Evolutionary conservation across 805 yeast genomes (phyloP), one percentile per base, ranked within the genome.

Genomic region (Nakazawaea peltata): DNA sequence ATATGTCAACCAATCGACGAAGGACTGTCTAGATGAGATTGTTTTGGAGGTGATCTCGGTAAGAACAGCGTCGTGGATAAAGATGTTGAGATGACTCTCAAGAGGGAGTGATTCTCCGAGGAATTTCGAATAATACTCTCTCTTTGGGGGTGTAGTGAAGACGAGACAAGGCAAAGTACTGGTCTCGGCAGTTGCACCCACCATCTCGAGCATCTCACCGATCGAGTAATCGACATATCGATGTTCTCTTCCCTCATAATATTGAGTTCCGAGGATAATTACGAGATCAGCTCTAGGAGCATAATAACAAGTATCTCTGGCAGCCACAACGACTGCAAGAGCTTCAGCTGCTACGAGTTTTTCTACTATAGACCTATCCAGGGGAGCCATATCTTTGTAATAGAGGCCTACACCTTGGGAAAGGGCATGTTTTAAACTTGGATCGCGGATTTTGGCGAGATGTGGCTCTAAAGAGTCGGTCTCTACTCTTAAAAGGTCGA

Each of bases 1-100:
- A 51, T 72, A 84, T 0, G 96, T 82, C 23, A 92, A 50, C 94
- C 95, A 86, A 48, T 90, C 96, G 40, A 92, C 73, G 47, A 94
- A 84, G 45, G 82, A 92, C 47, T 88, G 96, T 49, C 82, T 75
- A 6, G 72, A 65, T 30, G 63, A 67, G 39, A 90, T 69, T 11
- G 77, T 63, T 2, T 73, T 63, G 5, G 77, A 70, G 25, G 82
- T 71, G n/a, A 87, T 77, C 46, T 85, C 97, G 30, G 74, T 71
- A 28, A 83, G 54, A 24, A 90, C 67, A 0, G 72, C 65, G 51
- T 92, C 97, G 40, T 72, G 78, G 11, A 87, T 44, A 36, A 59
- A 57, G 13, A 62, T 56, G 37, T 69, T 70, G 43, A 87, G 50
- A 45, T 68, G 73, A 56, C 96, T 85, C 54, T 94, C 98, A 19